Evolutionary conservation across 1,284 basidiomycete species (phyloP).

Genomic region (Rhodotorula sp.): DNA sequence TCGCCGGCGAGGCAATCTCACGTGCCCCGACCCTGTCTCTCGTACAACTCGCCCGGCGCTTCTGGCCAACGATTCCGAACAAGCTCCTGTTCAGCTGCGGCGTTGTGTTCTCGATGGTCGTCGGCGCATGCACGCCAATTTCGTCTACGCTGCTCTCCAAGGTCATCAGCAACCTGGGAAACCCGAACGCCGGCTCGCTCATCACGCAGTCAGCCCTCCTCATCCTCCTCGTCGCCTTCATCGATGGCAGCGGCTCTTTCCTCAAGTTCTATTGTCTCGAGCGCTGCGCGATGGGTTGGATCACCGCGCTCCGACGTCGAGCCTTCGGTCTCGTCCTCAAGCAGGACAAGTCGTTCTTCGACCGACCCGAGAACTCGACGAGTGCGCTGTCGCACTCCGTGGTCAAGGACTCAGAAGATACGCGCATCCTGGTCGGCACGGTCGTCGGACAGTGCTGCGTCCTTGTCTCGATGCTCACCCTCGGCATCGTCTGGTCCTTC

Average conservation of each 20-base stretch:
- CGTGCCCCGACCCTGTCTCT: slow-evolving; percentile 48
- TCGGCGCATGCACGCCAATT: slow-evolving; percentile 80
- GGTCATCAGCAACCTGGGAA: slow-evolving; percentile 75
- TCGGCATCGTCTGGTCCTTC: slow-evolving; percentile 86
- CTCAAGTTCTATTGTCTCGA: slow-evolving; percentile 77
- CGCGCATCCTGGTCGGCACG: slow-evolving; percentile 70
- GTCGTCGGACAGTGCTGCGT: slow-evolving; percentile 72
- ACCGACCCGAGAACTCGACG: slow-evolving; percentile 64
- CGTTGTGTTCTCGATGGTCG: slow-evolving; percentile 63
- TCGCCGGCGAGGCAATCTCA: slow-evolving; percentile 3
- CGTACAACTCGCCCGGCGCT: slow-evolving; percentile 58
- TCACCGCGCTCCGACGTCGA: slow-evolving; percentile 62
- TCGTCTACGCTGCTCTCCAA: slow-evolving; percentile 87
- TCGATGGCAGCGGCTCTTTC: slow-evolving; percentile 71
- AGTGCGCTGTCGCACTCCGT: slow-evolving; percentile 71
- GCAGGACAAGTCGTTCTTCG: slow-evolving; percentile 92
- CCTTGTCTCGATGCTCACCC: slow-evolving; percentile 72
- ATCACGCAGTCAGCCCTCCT: slow-evolving; percentile 56
- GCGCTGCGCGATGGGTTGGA: slow-evolving; percentile 71
- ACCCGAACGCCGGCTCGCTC: slow-evolving; percentile 54
- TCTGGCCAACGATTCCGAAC: slow-evolving; percentile 71
- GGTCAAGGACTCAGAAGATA: slow-evolving; percentile 89
- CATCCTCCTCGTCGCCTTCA: slow-evolving; percentile 66
- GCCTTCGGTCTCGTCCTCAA: slow-evolving; percentile 65
- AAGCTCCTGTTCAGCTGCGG: slow-evolving; percentile 71